phyloP scores from a whole-genome alignment of 495 filamentous ascomycete genomes.

The Hypoxylon crocopeplum region DNA sequence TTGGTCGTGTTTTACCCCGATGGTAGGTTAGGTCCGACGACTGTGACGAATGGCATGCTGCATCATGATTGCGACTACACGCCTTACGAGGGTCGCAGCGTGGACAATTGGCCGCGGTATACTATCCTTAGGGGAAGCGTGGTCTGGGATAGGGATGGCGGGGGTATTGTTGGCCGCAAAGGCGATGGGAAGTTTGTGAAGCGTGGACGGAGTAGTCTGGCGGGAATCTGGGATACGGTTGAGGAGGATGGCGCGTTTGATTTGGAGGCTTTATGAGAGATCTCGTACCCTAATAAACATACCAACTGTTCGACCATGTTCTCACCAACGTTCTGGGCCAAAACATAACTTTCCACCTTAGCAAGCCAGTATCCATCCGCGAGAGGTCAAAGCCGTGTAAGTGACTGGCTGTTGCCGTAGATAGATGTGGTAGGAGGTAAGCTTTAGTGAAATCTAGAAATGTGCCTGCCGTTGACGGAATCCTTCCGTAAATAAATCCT shows the following conservation, averaged over 20 bases:
- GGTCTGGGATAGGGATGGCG: slow-evolving; percentile 62
- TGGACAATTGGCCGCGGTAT: slow-evolving; percentile 67
- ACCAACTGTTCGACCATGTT: too few relatives aligned
- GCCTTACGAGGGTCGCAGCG: slow-evolving; percentile 62
- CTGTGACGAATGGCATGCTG: slow-evolving; percentile 58
- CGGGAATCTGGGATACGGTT: slow-evolving; percentile 37
- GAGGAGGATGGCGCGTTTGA: slow-evolving; percentile 35
- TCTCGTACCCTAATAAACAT: too few relatives aligned
- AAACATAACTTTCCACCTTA: too few relatives aligned
- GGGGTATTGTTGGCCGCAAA: slow-evolving; percentile 56
- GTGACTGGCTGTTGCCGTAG: too few relatives aligned
- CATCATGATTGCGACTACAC: slow-evolving; percentile 69
- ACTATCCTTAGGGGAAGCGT: slow-evolving; percentile 65
- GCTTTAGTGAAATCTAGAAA: too few relatives aligned
- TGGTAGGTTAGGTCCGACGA: slow-evolving; percentile 46
- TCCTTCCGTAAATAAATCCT: too few relatives aligned
- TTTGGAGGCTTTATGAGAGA: slow-evolving; percentile 25
- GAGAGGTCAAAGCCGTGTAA: too few relatives aligned
- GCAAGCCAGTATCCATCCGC: too few relatives aligned
- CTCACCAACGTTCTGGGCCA: too few relatives aligned
- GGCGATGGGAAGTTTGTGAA: slow-evolving; percentile 62
- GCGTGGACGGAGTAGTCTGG: slow-evolving; percentile 51
- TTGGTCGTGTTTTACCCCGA: slow-evolving; percentile 62
- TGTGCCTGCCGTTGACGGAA: too few relatives aligned
- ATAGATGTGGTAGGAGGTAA: too few relatives aligned